phyloP scores from a whole-genome alignment of 2,329 filamentous ascomycete species.

The Penicillium sp. region DNA sequence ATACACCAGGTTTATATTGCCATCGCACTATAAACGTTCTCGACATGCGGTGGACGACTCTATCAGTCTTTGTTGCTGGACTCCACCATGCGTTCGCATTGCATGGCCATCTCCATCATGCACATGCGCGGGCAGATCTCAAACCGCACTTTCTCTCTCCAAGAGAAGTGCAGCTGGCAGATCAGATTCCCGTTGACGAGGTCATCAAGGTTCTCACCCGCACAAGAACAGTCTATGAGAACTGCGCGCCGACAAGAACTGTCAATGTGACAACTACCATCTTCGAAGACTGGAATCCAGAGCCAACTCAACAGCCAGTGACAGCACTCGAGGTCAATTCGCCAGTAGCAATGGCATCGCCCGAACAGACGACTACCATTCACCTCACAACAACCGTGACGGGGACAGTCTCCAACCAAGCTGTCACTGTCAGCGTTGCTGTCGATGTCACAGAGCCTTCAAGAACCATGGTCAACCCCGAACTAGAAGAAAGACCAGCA shows the following conservation, averaged over 20 bases:
- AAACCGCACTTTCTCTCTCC: conserved; percentile 9
- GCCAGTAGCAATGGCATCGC: too few species aligned
- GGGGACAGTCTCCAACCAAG: conserved; percentile 8
- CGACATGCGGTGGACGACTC: conserved; percentile 19
- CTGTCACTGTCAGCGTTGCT: conserved; percentile 7
- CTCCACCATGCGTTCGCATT: conserved; percentile 23
- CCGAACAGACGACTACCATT: conserved; percentile 10
- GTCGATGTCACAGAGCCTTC: not conserved
- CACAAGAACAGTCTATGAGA: conserved; percentile 20
- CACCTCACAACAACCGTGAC: conserved; percentile 4
- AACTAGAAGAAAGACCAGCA: conserved; percentile 5
- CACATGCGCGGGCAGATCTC: conserved; percentile 19
- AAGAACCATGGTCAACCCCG: not conserved
- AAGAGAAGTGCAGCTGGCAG: conserved; percentile 3
- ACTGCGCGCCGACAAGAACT: conserved; percentile 10
- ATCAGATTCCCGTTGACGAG: conserved; percentile 7
- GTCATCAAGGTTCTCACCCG: conserved; percentile 17
- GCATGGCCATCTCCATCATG: conserved; percentile 25
- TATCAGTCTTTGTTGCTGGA: conserved; percentile 22
- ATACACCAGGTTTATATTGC: too few species aligned
- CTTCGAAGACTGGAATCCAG: conserved; percentile 3
- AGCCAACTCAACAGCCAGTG: conserved; percentile 3
- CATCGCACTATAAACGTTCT: too few species aligned
- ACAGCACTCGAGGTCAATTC: not conserved
- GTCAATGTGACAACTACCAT: conserved; percentile 7